phyloP scores from a whole-genome alignment of 495 filamentous ascomycete species.

The Friedmanniomyces endolithicus region DNA sequence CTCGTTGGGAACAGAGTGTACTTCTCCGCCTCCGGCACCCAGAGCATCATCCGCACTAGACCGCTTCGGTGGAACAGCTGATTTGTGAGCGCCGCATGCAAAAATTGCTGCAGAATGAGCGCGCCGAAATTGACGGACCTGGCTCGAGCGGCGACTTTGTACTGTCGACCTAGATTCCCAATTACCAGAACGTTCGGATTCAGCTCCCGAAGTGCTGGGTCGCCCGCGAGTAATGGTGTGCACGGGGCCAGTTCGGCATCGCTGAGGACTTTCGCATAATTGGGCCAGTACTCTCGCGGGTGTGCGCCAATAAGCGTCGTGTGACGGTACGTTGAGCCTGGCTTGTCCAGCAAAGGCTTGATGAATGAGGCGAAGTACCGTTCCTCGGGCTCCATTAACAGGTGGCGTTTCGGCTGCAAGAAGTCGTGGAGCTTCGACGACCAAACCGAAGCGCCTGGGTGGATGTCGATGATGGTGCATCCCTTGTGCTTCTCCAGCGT shows the following conservation, averaged over 20 bases:
- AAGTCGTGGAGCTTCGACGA: conserved; percentile 62
- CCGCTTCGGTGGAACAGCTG: conserved; percentile 6
- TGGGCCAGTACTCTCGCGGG: conserved; percentile 4
- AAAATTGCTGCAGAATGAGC: conserved; percentile 2
- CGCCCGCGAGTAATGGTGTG: background rate
- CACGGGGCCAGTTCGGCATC: background rate
- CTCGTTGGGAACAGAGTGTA: background rate
- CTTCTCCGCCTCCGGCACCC: conserved; percentile 7
- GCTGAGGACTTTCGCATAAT: background rate
- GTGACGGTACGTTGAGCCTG: conserved; percentile 39
- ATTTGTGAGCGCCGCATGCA: background rate
- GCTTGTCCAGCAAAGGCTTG: conserved; percentile 44
- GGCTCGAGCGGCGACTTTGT: background rate
- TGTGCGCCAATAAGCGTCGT: conserved; percentile 3
- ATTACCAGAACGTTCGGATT: conserved; percentile 13
- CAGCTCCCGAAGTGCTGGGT: conserved; percentile 3
- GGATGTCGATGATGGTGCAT: conserved; percentile 73
- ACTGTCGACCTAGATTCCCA: conserved; percentile 11
- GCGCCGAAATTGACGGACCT: background rate
- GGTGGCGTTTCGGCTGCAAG: conserved; percentile 63
- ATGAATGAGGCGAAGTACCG: conserved; percentile 45
- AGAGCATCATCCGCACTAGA: conserved; percentile 17
- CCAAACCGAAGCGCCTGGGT: conserved; percentile 63
- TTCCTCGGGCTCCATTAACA: conserved; percentile 59
- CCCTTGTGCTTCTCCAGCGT: conserved; percentile 50